phyloP scores from a whole-genome alignment of 106 monocot genomes.

The Dioscorea alata region DNA sequence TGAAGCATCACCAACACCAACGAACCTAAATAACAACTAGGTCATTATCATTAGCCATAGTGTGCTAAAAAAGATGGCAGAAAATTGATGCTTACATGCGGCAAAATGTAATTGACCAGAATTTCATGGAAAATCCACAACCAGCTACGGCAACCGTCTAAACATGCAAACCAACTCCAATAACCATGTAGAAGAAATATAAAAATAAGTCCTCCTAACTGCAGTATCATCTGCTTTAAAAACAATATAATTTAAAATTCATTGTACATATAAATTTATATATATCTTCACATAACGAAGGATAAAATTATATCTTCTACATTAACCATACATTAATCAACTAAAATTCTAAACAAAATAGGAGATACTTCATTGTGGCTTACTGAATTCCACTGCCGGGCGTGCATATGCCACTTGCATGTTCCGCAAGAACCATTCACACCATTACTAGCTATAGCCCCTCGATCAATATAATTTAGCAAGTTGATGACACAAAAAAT shows the following conservation, averaged over 20 bases:
- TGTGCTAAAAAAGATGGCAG: not conserved
- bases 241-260: too few relatives aligned
- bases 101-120: slow-evolving; percentile 95
- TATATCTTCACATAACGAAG: too few relatives aligned
- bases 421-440: slow-evolving; percentile 69
- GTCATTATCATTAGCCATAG: not conserved
- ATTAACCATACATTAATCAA: too few relatives aligned
- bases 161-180: slow-evolving; percentile 86
- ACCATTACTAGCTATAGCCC: slow-evolving; percentile 94
- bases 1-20: slow-evolving; percentile 99
- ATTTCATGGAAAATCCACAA: slow-evolving; percentile 84
- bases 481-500: slow-evolving; percentile 93
- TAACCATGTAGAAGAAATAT: slow-evolving; percentile 2
- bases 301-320: too few relatives aligned
- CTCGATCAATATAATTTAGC: slow-evolving; percentile 95
- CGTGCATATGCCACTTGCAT: slow-evolving; percentile 73
- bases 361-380: slow-evolving; percentile 10
- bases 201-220: too few relatives aligned
- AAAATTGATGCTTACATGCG: slow-evolving; percentile 63
- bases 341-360: not conserved
- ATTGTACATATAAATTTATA: too few relatives aligned
- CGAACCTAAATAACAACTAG: slow-evolving; percentile 54
- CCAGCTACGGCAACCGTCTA: slow-evolving; percentile 96
- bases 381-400: slow-evolving; percentile 95
- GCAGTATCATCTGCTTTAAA: too few relatives aligned